Percentiles rank a stretch among this genome's conserved stretches.
phyloP scores from a whole-genome alignment of 257 asterid species.

The Mentha longifolia region DNA sequence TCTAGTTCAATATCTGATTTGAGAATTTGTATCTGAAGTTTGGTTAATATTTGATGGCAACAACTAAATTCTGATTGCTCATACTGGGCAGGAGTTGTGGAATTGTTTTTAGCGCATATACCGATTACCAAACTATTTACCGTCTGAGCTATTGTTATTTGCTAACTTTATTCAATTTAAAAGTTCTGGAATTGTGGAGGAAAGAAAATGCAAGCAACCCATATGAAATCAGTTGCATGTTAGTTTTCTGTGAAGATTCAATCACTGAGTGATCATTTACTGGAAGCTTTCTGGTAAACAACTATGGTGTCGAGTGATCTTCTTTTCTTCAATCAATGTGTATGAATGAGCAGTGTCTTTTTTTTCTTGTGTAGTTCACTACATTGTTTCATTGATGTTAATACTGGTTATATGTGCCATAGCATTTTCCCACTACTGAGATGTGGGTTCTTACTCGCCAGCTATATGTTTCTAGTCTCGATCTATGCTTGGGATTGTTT shows the following conservation, averaged over 20 bases:
- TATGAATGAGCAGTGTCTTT: neutral
- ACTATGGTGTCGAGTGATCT: neutral
- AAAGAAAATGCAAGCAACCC: neutral
- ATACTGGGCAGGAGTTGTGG: neutral
- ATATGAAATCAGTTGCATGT: neutral
- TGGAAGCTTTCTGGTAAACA: neutral
- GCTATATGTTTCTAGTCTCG: neutral
- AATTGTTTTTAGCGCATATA: neutral
- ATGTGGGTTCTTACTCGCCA: neutral
- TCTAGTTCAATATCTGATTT: neutral
- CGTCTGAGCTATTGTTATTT: constrained; percentile 10
- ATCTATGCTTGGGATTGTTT: too few relatives aligned
- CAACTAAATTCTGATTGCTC: neutral
- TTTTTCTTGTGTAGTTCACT: neutral
- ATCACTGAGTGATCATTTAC: neutral
- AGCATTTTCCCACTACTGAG: neutral
- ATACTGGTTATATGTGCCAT: neutral
- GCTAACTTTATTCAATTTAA: neutral
- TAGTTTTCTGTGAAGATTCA: neutral
- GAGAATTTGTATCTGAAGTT: constrained; percentile 15
- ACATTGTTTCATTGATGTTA: neutral
- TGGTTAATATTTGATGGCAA: neutral
- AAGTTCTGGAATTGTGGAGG: neutral
- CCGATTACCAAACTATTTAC: neutral
- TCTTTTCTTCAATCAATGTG: neutral